phyloP scores from a whole-genome alignment of 2,329 filamentous ascomycete genomes.

The Fusarium virguliforme region DNA sequence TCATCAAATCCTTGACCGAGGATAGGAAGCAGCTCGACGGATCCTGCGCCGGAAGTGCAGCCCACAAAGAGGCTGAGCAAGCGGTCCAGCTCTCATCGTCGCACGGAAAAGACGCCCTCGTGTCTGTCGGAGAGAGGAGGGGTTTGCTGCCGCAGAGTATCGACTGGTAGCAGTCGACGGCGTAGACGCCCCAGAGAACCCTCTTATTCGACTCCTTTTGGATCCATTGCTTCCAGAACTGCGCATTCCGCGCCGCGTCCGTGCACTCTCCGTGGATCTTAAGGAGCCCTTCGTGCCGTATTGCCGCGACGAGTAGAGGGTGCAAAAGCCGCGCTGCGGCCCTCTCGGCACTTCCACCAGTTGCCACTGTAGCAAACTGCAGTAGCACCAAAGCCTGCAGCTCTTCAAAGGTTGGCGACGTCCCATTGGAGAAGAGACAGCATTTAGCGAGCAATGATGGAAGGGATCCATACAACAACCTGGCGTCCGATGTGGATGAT shows the following conservation, averaged over 20 bases:
- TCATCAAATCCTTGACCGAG: slow-evolving; percentile 10
- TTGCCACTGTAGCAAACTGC: neutral
- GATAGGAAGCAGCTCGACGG: slow-evolving; percentile 6
- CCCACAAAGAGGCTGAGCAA: slow-evolving; percentile 5
- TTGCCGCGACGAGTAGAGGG: neutral
- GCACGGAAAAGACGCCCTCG: slow-evolving; percentile 9
- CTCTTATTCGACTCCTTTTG: slow-evolving; percentile 11
- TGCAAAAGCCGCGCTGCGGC: neutral
- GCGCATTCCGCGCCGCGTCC: neutral
- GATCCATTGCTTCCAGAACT: slow-evolving; percentile 7
- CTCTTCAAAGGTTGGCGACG: slow-evolving; percentile 1
- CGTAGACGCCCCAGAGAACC: slow-evolving; percentile 11
- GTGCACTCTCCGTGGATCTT: slow-evolving; percentile 12
- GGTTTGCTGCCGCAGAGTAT: slow-evolving; percentile 17
- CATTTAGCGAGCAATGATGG: neutral
- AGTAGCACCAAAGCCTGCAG: slow-evolving; percentile 3
- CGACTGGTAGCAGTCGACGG: slow-evolving; percentile 13
- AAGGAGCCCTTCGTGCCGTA: slow-evolving; percentile 5
- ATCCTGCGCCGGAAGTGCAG: slow-evolving; percentile 8
- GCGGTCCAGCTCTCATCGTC: slow-evolving; percentile 2
- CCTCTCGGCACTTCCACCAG: slow-evolving; percentile 1
- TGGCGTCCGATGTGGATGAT: neutral
- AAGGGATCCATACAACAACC: neutral
- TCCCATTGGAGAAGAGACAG: neutral
- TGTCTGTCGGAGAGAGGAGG: slow-evolving; percentile 15